Evolutionary conservation across 495 filamentous ascomycete genomes (phyloP), one percentile per base, ranked within the genome.

Genomic region (Schizothecium vesticola): DNA sequence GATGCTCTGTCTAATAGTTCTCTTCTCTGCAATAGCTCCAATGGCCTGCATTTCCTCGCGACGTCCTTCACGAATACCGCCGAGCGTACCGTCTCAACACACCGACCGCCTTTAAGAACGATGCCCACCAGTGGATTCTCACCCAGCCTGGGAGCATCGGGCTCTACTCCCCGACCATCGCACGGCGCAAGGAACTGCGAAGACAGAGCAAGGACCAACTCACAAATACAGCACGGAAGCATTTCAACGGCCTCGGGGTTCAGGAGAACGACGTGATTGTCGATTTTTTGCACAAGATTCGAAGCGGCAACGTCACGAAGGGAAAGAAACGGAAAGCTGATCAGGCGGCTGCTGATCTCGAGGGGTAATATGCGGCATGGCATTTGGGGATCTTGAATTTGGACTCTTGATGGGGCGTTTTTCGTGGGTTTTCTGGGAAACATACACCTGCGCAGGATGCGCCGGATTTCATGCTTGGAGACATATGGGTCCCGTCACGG

Each of bases 191-290:
- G 74, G 83, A 86, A 31, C 80, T 87, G 63, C 76, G 90, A 61
- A 83, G 91, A 64, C 87, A 94, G 74, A 85, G 84, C 72, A 91
- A 92, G 74, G 89, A 94, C 26, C 86, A 93, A 71, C 84, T 97
- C 43, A 91, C 92, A n/a, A 84, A 88, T 66, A 84, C 90, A 11
- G 92, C 95, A 25, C 82, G 94, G 67, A 96, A 93, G 80, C 91
- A 97, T 76, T 97, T 97, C 78, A 97, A 97, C 74, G 89, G 87
- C 24, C 84, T 91, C 61, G 92, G 90, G 11, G 86, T 97, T 13
- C 89, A 88, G 64, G 94, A 97, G 78, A 92, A 89, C 70, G 94
- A 97, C 73, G 90, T 92, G 33, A 91, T 96, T 65, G 92, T 93
- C 22, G 88, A 92, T 70, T 91, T 97, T 74, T 74, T 95, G 61